These are phyloP conservation scores for Alternaria sp. DNA, from an alignment of 2,329 filamentous ascomycete species.

Conservation along the genomic window DNA sequence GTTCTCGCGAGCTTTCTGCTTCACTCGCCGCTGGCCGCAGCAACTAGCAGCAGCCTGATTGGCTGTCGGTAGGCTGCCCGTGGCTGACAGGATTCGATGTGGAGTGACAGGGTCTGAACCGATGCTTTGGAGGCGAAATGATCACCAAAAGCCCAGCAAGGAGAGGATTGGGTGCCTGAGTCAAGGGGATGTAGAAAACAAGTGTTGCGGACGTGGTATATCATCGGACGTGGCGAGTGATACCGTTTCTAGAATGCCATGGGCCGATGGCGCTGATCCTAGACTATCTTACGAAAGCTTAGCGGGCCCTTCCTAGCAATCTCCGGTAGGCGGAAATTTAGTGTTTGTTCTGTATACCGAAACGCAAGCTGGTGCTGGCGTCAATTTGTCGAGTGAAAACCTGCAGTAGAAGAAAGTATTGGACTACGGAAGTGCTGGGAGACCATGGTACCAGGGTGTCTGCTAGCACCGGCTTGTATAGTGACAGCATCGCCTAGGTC, in stretches of 20 bases:
- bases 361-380: conserved; percentile 1
- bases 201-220: conserved; percentile 30
- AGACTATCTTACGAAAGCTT: conserved; percentile 36
- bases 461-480: conserved; percentile 2
- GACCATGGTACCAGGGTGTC: neutral
- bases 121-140: conserved; percentile 46
- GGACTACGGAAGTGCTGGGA: neutral
- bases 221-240: conserved; percentile 45
- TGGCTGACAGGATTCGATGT: conserved; percentile 41
- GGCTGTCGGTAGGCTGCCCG: conserved; percentile 30
- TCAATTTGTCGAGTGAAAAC: conserved; percentile 2
- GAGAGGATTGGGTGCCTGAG: conserved; percentile 21
- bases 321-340: conserved; percentile 10
- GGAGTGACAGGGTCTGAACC: conserved; percentile 40
- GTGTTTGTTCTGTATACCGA: conserved; percentile 11
- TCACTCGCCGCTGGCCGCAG: conserved; percentile 43
- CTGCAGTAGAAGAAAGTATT: neutral
- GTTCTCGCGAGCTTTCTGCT: conserved; percentile 38
- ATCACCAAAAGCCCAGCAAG: conserved; percentile 30
- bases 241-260: conserved; percentile 43
- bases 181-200: conserved; percentile 24
- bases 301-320: conserved; percentile 32
- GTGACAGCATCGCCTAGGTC: conserved; percentile 11
- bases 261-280: conserved; percentile 43
- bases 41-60: conserved; percentile 32